Percentiles rank a stretch among this genome's conserved stretches.
phyloP scores from a whole-genome alignment of 495 filamentous ascomycete species.

The Baudoinia panamericana region DNA sequence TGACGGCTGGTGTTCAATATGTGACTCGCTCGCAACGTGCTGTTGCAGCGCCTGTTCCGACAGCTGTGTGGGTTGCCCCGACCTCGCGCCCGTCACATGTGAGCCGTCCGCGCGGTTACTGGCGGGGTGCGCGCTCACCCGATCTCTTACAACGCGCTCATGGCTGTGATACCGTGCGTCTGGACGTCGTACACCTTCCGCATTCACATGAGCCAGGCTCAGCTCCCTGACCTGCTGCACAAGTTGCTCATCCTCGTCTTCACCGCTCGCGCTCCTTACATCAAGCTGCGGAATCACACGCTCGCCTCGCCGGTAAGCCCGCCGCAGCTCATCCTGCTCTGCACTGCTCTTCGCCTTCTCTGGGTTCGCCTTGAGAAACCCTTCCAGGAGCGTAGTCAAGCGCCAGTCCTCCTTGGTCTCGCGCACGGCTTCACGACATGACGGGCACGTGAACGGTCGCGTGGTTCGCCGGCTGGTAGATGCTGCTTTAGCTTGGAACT shows the following conservation, averaged over 20 bases:
- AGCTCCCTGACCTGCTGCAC: constrained; percentile 55
- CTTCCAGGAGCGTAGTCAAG: constrained; percentile 69
- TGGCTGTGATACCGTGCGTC: constrained; percentile 24
- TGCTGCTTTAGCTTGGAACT: constrained; percentile 41
- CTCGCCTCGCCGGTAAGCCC: constrained; percentile 64
- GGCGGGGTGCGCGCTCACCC: background rate
- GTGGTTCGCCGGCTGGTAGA: constrained; percentile 27
- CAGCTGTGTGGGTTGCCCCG: background rate
- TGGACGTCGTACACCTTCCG: constrained; percentile 26
- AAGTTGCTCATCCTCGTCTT: constrained; percentile 50
- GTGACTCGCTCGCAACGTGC: constrained; percentile 30
- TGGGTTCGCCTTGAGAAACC: constrained; percentile 64
- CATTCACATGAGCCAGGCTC: constrained; percentile 55
- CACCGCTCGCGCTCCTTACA: constrained; percentile 36
- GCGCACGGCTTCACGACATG: constrained; percentile 74
- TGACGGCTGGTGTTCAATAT: constrained; percentile 74
- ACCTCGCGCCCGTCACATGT: too few species aligned
- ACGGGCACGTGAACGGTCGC: constrained; percentile 70
- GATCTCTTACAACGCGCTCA: background rate
- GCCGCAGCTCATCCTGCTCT: constrained; percentile 59
- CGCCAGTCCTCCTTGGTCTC: constrained; percentile 74
- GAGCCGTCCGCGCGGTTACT: background rate
- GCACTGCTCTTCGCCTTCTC: constrained; percentile 47
- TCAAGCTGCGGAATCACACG: constrained; percentile 50
- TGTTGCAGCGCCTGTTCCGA: constrained; percentile 8